Evolutionary conservation across 1,284 basidiomycete genomes (phyloP).

Genomic region (Fistulinella cinereoalba): DNA sequence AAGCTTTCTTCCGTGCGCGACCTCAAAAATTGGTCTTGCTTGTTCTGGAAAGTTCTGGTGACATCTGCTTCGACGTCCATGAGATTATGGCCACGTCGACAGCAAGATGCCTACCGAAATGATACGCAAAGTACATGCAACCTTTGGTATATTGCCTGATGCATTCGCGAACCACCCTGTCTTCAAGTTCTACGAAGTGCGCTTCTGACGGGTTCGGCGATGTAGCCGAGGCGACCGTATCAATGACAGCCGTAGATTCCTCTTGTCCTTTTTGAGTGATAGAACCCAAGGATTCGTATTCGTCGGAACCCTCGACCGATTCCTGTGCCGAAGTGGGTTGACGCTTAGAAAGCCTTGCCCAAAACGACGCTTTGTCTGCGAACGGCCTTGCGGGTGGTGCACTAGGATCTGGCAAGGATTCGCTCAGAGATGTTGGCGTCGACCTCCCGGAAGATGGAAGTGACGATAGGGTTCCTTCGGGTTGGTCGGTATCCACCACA

Average conservation of each 20-base stretch:
- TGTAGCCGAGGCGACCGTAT: constrained; percentile 54
- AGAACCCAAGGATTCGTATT: constrained; percentile 46
- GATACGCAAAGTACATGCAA: constrained; percentile 79
- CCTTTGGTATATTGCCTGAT: constrained; percentile 70
- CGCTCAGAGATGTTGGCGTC: constrained; percentile 51
- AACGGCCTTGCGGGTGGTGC: constrained; percentile 54
- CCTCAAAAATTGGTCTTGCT: constrained; percentile 61
- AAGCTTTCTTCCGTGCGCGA: constrained; percentile 54
- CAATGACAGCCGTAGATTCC: constrained; percentile 50
- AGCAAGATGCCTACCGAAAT: constrained; percentile 55
- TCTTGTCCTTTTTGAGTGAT: constrained; percentile 47
- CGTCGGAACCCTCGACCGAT: constrained; percentile 25
- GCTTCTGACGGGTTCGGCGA: constrained; percentile 59
- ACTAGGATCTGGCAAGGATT: constrained; percentile 45
- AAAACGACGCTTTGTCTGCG: constrained; percentile 67
- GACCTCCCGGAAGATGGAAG: constrained; percentile 51
- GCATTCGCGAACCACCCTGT: constrained; percentile 72
- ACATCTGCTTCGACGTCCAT: constrained; percentile 50
- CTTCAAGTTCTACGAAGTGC: constrained; percentile 67
- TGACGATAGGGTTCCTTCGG: constrained; percentile 35
- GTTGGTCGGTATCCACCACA: constrained; percentile 15
- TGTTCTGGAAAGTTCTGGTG: constrained; percentile 75
- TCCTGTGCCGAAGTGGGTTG: constrained; percentile 23
- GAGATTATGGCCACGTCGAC: neutral
- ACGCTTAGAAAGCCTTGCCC: constrained; percentile 54